These are phyloP conservation scores for Gremmenia infestans DNA, from an alignment of 2,329 filamentous ascomycete species.

Conservation along the genomic window DNA sequence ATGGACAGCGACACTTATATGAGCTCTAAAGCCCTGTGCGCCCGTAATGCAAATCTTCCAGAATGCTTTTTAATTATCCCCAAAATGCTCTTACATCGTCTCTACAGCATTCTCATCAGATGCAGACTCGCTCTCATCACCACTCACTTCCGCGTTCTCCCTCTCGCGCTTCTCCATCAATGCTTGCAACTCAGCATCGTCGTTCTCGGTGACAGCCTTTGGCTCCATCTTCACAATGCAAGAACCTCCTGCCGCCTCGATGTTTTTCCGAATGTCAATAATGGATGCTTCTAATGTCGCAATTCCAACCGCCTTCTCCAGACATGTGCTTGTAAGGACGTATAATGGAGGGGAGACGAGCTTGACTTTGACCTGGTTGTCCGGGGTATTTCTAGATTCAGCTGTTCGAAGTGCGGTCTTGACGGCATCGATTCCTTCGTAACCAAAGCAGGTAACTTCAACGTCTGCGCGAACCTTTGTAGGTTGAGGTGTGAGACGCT, in stretches of 20 bases:
- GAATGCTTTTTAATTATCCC: conserved; percentile 25
- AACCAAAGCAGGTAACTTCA: conserved; percentile 91
- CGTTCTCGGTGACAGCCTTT: conserved; percentile 97
- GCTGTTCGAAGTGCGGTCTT: conserved; percentile 88
- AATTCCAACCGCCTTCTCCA: conserved; percentile 89
- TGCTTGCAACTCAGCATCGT: conserved; percentile 93
- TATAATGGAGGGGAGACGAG: conserved; percentile 97
- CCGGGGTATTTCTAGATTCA: conserved; percentile 85
- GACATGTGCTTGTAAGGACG: conserved; percentile 88
- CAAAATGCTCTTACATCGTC: conserved; percentile 36
- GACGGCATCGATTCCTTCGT: conserved; percentile 97
- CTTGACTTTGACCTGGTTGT: conserved; percentile 96
- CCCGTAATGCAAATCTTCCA: conserved; percentile 29
- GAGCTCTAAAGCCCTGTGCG: conserved; percentile 22
- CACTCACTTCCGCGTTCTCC: conserved; percentile 96
- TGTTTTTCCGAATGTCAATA: conserved; percentile 75
- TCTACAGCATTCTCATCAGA: conserved; percentile 81
- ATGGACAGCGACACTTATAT: conserved; percentile 9
- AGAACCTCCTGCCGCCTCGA: conserved; percentile 71
- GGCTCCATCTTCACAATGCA: conserved; percentile 96
- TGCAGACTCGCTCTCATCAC: conserved; percentile 93
- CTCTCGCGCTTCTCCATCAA: conserved; percentile 99
- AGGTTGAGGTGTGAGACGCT: conserved; percentile 95
- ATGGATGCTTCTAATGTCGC: conserved; percentile 83
- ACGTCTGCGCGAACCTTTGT: conserved; percentile 98